Conservation (phyloP, 129 eudicot species). For the Tagetes erecta region DNA sequence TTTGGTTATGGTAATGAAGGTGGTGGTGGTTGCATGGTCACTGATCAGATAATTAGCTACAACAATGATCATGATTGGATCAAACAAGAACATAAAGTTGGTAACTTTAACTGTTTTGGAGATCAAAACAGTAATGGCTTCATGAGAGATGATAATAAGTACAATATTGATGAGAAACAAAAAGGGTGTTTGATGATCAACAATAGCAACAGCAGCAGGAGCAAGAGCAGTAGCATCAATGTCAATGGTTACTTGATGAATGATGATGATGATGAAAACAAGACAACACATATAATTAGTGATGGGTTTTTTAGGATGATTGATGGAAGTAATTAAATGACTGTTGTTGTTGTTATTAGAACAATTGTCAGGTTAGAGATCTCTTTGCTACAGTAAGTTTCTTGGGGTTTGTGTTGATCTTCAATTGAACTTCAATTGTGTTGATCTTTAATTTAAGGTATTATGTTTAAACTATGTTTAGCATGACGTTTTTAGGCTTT, state of each 20-base stretch:
- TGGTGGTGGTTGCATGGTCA: slow-evolving; percentile 37
- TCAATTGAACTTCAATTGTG: not conserved
- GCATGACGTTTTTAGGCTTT: too few relatives aligned
- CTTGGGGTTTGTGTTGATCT: slow-evolving; percentile 39
- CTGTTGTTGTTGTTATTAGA: slow-evolving; percentile 35
- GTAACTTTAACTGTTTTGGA: slow-evolving; percentile 24
- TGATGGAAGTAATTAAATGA: slow-evolving; percentile 36
- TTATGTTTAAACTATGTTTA: too few relatives aligned
- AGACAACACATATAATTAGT: slow-evolving; percentile 37
- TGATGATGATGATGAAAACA: slow-evolving; percentile 50
- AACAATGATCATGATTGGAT: slow-evolving; percentile 29
- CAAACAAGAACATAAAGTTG: slow-evolving; percentile 43
- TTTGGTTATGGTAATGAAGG: slow-evolving; percentile 31
- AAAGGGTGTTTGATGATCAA: slow-evolving; percentile 36
- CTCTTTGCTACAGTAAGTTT: slow-evolving; percentile 31
- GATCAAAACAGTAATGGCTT: slow-evolving; percentile 29
- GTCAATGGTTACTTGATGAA: slow-evolving; percentile 33
- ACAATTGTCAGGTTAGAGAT: slow-evolving; percentile 29
- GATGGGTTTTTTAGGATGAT: slow-evolving; percentile 38
- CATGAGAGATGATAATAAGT: slow-evolving; percentile 23
- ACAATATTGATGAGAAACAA: slow-evolving; percentile 26
- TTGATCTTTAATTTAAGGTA: not conserved
- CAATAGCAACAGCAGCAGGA: slow-evolving; percentile 13
- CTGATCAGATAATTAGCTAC: slow-evolving; percentile 16
- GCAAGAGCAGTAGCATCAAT: slow-evolving; percentile 5